Conservation (phyloP, 129 eudicot species). For the Cynara cardunculus region DNA sequence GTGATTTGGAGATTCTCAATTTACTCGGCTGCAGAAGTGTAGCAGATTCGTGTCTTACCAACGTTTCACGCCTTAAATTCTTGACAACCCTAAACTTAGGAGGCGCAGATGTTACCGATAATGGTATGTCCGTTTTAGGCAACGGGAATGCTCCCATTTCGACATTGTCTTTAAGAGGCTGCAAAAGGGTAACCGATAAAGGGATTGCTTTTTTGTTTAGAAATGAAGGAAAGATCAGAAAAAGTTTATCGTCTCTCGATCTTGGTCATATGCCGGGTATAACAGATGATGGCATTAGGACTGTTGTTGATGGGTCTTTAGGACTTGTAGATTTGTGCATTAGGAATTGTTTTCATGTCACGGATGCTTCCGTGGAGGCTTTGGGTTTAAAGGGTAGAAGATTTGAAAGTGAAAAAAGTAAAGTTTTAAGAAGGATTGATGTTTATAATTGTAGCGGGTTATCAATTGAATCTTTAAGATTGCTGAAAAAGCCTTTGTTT, state of each 20-base stretch:
- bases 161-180: slow-evolving; percentile 44
- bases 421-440: slow-evolving; percentile 43
- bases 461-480: slow-evolving; percentile 23
- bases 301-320: slow-evolving; percentile 19
- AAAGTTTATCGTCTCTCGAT: slow-evolving; percentile 44
- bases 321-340: slow-evolving; percentile 49
- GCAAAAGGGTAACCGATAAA: slow-evolving; percentile 51
- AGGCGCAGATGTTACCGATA: slow-evolving; percentile 57
- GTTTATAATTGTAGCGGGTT: slow-evolving; percentile 41
- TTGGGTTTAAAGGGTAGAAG: slow-evolving; percentile 41
- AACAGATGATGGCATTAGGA: slow-evolving; percentile 34
- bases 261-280: slow-evolving; percentile 56
- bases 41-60: slow-evolving; percentile 45
- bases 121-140: slow-evolving; percentile 47
- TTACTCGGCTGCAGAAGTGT: slow-evolving; percentile 48
- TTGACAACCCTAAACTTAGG: slow-evolving; percentile 48
- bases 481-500: slow-evolving; percentile 45
- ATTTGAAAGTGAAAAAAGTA: slow-evolving; percentile 16
- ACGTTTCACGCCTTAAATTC: slow-evolving; percentile 30
- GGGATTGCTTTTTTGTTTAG: slow-evolving; percentile 43
- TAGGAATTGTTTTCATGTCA: slow-evolving; percentile 54
- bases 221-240: slow-evolving; percentile 32
- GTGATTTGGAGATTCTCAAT: slow-evolving; percentile 45
- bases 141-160: slow-evolving; percentile 44
- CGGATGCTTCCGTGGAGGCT: slow-evolving; percentile 47